Base-by-base conservation (phyloP, 176 grass and related monocot genomes). In the Ampelocalamus luodianensis region DNA sequence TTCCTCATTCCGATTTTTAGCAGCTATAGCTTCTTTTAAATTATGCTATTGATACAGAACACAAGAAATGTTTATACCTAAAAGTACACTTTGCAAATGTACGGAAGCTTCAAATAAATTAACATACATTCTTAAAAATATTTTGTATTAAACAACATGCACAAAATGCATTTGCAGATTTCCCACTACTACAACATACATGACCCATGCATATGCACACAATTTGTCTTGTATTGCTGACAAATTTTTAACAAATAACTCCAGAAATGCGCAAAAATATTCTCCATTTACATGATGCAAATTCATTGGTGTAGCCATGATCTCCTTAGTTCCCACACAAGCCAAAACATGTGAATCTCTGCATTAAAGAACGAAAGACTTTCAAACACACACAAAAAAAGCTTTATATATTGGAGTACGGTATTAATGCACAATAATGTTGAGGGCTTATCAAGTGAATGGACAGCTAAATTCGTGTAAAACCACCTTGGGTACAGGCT, bases 341-440 rank as follows among this genome's bases (percentile, higher is more conserved):
- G 2, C 77, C 85, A 8, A 61, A 80, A 8, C 85, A 80, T 87
- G 70, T 74, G 61, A 74, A 86, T 22, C 9, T 13, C 85, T 87
- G 68, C 58, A 74, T 65, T 15, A 0, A 20, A 39, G 62, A 32
- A 22, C 2, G 20, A 24, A 26, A 53, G 0, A n/a, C 0, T 38
- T 51, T 44, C 7, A 20, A 6, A 20, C 45, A 66, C 0, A 45
- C 29, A 43, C 40, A 43, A 43, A 8, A 43, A 42, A 42, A 42
- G 8, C 40, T 8, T 49, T 11, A 49, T 36, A 38, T 12, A 18
- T 12, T 12, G 3, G 17, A 43, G 1, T 39, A 18, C 4, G n/a
- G 10, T 55, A 48, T 0, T 3, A 18, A 18, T 50, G n/a, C 8
- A 59, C 26, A 29, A 29, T 29, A 77, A 34, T 15, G 17, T 68